These are phyloP conservation scores for Poa pratensis DNA, from an alignment of 176 grass and related monocot genomes.

Conservation along the genomic window DNA sequence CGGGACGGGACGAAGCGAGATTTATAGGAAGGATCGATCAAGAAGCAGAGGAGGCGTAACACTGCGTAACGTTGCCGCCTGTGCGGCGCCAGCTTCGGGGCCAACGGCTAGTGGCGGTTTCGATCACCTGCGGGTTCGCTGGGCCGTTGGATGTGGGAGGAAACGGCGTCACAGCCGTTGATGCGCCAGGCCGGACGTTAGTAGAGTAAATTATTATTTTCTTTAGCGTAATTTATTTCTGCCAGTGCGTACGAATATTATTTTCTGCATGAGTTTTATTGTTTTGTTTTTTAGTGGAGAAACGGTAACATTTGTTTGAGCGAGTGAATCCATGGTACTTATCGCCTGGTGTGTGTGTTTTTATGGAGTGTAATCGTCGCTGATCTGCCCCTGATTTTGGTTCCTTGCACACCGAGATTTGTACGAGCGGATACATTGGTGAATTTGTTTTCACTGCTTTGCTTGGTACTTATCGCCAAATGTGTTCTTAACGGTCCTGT, in stretches of 20 bases:
- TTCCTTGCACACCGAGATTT: neutral
- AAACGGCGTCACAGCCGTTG: neutral
- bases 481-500: neutral
- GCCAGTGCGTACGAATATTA: neutral
- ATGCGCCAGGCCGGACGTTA: neutral
- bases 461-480: neutral
- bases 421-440: too few species aligned
- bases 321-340: neutral
- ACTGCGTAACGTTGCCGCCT: neutral
- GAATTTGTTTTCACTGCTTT: neutral
- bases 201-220: neutral
- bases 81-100: constrained; percentile 10
- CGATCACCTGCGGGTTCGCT: neutral
- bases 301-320: neutral
- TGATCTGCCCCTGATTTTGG: neutral
- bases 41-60: neutral
- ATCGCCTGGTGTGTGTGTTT: neutral
- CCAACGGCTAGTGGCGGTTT: constrained; percentile 56
- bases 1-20: constrained; percentile 1
- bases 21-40: constrained; percentile 32
- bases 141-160: constrained; percentile 30
- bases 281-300: neutral
- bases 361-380: neutral
- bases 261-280: neutral
- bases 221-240: neutral